Conservation (phyloP, 768 basidiomycete species). For the Lactarius pseudohatsudake region DNA sequence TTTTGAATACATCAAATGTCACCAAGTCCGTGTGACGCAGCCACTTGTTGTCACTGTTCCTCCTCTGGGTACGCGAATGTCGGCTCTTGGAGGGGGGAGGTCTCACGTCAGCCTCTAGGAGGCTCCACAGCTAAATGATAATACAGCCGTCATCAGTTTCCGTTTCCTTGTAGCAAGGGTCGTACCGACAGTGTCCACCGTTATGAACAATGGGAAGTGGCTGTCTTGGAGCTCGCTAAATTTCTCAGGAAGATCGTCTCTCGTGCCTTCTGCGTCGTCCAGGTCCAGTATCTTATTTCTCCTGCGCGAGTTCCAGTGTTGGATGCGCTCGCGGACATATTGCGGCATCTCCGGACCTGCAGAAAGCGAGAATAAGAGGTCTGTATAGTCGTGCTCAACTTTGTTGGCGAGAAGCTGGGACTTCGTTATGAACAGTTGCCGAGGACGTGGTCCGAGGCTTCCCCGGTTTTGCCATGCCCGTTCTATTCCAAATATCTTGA, state of each 20-base stretch:
- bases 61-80: slow-evolving; percentile 10
- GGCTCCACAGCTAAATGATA: slow-evolving; percentile 43
- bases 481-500: slow-evolving; percentile 72
- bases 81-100: neutral
- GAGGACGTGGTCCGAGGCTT: slow-evolving; percentile 44
- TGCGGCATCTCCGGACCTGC: slow-evolving; percentile 39
- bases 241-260: slow-evolving; percentile 47
- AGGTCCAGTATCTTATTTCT: slow-evolving; percentile 38
- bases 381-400: slow-evolving; percentile 65
- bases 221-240: slow-evolving; percentile 57
- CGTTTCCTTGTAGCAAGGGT: neutral
- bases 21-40: slow-evolving; percentile 31
- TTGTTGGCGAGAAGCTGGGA: slow-evolving; percentile 66
- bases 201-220: slow-evolving; percentile 71
- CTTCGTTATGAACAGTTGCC: slow-evolving; percentile 74
- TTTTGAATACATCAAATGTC: slow-evolving; percentile 48
- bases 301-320: slow-evolving; percentile 24
- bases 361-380: slow-evolving; percentile 48
- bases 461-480: slow-evolving; percentile 47
- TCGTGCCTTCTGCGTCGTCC: slow-evolving; percentile 46
- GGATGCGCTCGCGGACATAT: slow-evolving; percentile 39
- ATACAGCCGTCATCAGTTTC: neutral
- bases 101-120: slow-evolving; percentile 49
- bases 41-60: slow-evolving; percentile 1
- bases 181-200: slow-evolving; percentile 55